Evolutionary conservation across 768 basidiomycete genomes (phyloP).

Genomic region (Agaricus sinodeliciosus): DNA sequence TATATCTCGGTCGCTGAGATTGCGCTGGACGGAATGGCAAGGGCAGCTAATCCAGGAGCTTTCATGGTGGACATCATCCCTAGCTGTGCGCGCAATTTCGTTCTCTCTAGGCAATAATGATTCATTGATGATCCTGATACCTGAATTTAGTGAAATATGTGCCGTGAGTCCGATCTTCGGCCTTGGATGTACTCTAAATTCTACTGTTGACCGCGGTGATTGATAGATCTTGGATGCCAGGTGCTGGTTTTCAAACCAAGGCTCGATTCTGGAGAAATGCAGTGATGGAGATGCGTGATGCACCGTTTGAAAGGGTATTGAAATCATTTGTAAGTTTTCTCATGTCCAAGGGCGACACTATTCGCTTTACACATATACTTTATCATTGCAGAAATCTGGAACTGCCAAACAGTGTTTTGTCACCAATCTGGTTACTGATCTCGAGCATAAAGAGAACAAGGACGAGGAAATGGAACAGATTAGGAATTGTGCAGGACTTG

Average conservation of each 20-base stretch:
- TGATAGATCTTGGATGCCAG: constrained; percentile 41
- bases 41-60: constrained; percentile 44
- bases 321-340: constrained; percentile 28
- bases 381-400: constrained; percentile 22
- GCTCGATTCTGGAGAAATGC: constrained; percentile 43
- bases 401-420: constrained; percentile 28
- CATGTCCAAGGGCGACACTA: background rate
- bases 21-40: constrained; percentile 42
- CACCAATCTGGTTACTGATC: constrained; percentile 20
- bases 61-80: constrained; percentile 48
- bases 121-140: background rate
- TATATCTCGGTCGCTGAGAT: constrained; percentile 48
- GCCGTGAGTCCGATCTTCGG: constrained; percentile 24
- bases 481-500: constrained; percentile 29
- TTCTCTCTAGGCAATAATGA: too few species aligned
- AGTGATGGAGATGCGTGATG: constrained; percentile 42
- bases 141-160: constrained; percentile 38
- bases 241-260: constrained; percentile 43
- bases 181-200: background rate
- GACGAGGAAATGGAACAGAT: constrained; percentile 22
- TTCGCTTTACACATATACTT: background rate
- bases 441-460: constrained; percentile 17
- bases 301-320: constrained; percentile 31
- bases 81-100: constrained; percentile 19
- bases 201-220: background rate